A percentile compares a stretch with the other conserved stretches of the same genome.
phyloP scores from a whole-genome alignment of 2,329 filamentous ascomycete species.

The Cordyceps farinosa region DNA sequence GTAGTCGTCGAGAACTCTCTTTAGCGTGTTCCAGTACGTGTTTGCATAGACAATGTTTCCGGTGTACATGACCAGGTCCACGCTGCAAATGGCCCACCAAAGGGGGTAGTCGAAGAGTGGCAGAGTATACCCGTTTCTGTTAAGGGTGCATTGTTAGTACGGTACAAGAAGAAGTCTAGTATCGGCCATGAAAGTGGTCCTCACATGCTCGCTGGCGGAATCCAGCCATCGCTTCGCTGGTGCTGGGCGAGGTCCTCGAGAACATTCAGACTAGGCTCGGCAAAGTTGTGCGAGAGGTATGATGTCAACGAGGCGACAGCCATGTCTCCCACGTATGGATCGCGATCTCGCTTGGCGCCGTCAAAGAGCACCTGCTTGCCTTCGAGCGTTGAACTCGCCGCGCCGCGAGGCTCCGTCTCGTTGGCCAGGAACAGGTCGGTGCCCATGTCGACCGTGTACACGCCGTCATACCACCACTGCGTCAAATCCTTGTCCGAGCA shows the following conservation, averaged over 20 bases:
- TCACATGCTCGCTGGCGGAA: conserved; percentile 51
- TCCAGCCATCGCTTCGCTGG: conserved; percentile 50
- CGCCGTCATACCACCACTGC: conserved; percentile 51
- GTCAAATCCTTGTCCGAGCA: conserved; percentile 47
- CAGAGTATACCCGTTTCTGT: conserved; percentile 43
- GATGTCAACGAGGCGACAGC: conserved; percentile 46
- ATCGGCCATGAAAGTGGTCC: conserved; percentile 16
- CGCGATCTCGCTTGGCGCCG: conserved; percentile 49
- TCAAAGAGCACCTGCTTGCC: conserved; percentile 47
- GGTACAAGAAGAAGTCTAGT: neutral
- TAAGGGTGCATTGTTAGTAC: neutral
- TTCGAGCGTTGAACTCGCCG: conserved; percentile 39
- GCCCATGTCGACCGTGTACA: conserved; percentile 50
- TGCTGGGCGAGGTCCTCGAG: conserved; percentile 47
- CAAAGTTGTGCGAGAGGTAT: conserved; percentile 44
- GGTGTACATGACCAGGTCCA: conserved; percentile 48
- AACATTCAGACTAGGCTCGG: conserved; percentile 42
- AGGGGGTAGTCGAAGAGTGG: conserved; percentile 50
- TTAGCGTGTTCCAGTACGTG: conserved; percentile 40
- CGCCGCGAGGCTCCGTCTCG: conserved; percentile 46
- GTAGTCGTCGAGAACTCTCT: conserved; percentile 42
- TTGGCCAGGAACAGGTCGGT: conserved; percentile 45
- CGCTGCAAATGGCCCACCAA: conserved; percentile 49
- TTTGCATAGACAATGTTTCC: conserved; percentile 41
- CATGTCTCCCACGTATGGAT: conserved; percentile 51